Evolutionary conservation across 1,284 basidiomycete species (phyloP).

Genomic region (Melampsora larici-populina): DNA sequence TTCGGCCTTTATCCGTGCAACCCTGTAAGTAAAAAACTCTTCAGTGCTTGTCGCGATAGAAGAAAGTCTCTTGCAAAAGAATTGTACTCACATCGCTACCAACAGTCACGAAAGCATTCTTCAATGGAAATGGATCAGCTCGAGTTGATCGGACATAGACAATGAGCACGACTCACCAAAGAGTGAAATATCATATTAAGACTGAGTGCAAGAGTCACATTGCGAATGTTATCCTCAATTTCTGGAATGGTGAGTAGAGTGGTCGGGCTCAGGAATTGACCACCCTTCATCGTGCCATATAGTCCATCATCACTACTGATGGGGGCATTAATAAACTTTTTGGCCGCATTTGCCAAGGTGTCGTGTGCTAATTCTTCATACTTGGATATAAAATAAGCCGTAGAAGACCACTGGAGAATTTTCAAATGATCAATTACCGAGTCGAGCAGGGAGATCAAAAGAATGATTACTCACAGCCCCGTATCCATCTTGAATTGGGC

Average conservation of each 20-base stretch:
- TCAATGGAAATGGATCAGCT: neutral
- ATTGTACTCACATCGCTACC: neutral
- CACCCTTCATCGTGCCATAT: conserved; percentile 30
- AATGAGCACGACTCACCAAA: conserved; percentile 1
- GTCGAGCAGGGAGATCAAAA: neutral
- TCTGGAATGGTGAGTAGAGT: conserved; percentile 8
- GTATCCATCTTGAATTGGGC: conserved; percentile 30
- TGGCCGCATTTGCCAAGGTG: neutral
- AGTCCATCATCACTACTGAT: conserved; percentile 37
- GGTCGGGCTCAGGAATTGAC: conserved; percentile 5
- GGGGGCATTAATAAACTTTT: conserved; percentile 7
- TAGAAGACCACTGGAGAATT: conserved; percentile 18
- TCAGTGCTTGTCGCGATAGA: no score
- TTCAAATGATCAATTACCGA: neutral
- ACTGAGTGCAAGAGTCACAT: conserved; percentile 13
- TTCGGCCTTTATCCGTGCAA: conserved; percentile 28
- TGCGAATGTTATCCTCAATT: conserved; percentile 17
- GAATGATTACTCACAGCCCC: neutral
- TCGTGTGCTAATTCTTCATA: conserved; percentile 27
- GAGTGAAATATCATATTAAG: conserved; percentile 33
- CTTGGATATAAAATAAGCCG: conserved; percentile 22
- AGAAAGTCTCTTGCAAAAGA: no score
- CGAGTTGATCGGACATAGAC: neutral
- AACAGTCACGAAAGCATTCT: conserved; percentile 40
- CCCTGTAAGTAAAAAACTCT: neutral